These are phyloP conservation scores for Senna tora DNA, from an alignment of 306 rosid genomes.

Conservation along the genomic window DNA sequence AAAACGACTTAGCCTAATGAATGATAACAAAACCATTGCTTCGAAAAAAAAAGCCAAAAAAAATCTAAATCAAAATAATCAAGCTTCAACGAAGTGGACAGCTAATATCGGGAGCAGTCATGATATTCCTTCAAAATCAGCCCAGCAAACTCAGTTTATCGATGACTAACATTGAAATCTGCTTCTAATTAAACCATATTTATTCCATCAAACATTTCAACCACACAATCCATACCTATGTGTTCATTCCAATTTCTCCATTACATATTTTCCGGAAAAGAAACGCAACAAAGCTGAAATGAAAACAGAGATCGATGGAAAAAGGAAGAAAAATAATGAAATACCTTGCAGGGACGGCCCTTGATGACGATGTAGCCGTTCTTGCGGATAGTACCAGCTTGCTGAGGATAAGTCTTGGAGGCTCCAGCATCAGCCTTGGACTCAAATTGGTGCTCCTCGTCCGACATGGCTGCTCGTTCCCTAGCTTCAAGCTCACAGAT, in stretches of 20 bases:
- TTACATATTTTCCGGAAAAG: neutral
- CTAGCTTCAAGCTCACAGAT: neutral
- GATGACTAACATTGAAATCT: neutral
- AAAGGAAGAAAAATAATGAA: neutral
- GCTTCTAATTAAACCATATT: neutral
- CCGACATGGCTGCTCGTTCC: slow-evolving; percentile 52
- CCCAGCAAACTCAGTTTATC: neutral
- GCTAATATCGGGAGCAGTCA: neutral
- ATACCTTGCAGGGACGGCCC: slow-evolving; percentile 75
- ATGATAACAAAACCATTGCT: neutral
- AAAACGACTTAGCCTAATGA: neutral
- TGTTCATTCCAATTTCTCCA: neutral
- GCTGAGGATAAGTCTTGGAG: slow-evolving; percentile 78
- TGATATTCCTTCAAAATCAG: neutral
- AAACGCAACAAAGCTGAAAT: neutral
- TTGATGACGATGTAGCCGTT: slow-evolving; percentile 78
- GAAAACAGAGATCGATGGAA: neutral
- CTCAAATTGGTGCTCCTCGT: slow-evolving; percentile 82
- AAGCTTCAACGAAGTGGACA: neutral
- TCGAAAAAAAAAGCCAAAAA: neutral
- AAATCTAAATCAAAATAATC: neutral
- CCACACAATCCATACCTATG: neutral
- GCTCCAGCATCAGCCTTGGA: slow-evolving; percentile 84
- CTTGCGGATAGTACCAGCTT: slow-evolving; percentile 83
- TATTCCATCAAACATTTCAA: neutral